Evolutionary conservation across 2,329 filamentous ascomycete genomes (phyloP), one percentile per base, ranked within the genome.

Genomic region (Graphilbum fragrans): DNA sequence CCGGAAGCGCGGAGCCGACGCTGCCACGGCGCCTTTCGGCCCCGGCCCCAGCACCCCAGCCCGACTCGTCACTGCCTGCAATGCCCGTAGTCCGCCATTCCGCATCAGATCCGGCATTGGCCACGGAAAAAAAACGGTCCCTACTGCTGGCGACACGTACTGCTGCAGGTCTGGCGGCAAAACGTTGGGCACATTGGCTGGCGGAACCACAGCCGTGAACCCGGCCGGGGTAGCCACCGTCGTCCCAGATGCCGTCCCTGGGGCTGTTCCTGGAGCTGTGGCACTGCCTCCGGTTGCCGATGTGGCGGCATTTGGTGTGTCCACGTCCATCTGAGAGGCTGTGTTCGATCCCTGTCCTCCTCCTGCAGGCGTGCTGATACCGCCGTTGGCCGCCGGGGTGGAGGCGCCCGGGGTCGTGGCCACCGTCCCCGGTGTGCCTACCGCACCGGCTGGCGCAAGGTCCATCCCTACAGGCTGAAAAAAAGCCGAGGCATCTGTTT

Each of bases 71-170:
- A 21, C 14, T 20, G 67, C 61, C 52, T 86, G 78, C 35, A 76
- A 71, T 9, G 67, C 64, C 0, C 77, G 80, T 34, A 93, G 65
- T 2, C 78, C 77, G 29, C 86, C 84, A 16, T 65, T 63, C 25
- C 76, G 72, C 47, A 92, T 84, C 45, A 77, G 72, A 25, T 80
- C 74, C 47, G 85, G 77, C 22, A 66, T 67, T 1, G 85, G 85
- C 85, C 85, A 93, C 1, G 86, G 85, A 37, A 77, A 70, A 62
- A 87, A 93, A n/a, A 65, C 54, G 31, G 70, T 64, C 10, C 71
- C 68, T 9, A 68, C 67, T 17, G 70, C 58, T 0, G 75, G 72
- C 52, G 82, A 77, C 36, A 76, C 55, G 49, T 66, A 68, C 41
- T 63, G 62, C 39, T 59, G 62, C 45, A 73, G 60, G 40, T 63